A percentile compares a stretch with the other conserved stretches of the same genome.
phyloP scores from a whole-genome alignment of 352 stramenopile species.

The Phytophthora quininea region DNA sequence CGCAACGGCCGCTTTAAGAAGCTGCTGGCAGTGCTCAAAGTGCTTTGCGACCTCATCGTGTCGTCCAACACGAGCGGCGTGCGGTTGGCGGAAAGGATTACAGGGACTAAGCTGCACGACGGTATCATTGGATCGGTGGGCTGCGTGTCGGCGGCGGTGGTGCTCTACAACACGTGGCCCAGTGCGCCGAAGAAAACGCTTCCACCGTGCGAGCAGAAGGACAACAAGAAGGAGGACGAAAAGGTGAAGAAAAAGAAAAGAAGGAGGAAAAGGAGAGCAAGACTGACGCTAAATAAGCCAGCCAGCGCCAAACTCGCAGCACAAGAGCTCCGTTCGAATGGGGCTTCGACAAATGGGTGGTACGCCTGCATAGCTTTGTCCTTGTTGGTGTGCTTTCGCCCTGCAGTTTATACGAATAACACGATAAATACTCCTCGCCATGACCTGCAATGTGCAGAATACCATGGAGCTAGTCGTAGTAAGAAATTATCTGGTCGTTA shows the following conservation, averaged over 20 bases:
- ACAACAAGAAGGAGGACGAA: constrained; percentile 19
- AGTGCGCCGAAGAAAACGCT: constrained; percentile 43
- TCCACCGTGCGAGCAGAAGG: constrained; percentile 20
- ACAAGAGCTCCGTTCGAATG: background rate
- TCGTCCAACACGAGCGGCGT: constrained; percentile 87
- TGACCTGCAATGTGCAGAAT: background rate
- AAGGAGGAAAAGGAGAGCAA: constrained; percentile 10
- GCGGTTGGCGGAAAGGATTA: constrained; percentile 77
- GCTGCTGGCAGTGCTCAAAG: constrained; percentile 82
- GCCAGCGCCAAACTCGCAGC: background rate
- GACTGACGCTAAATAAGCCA: constrained; percentile 16
- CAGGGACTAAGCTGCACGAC: constrained; percentile 83
- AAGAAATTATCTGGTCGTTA: constrained; percentile 6
- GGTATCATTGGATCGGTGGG: constrained; percentile 82
- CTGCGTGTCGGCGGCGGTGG: constrained; percentile 79
- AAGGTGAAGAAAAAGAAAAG: constrained; percentile 19
- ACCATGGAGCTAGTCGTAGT: no score
- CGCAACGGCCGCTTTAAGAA: constrained; percentile 77
- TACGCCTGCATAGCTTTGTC: constrained; percentile 12
- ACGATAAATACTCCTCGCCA: constrained; percentile 17
- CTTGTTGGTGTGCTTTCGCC: background rate
- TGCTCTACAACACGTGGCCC: constrained; percentile 88
- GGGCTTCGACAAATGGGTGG: background rate
- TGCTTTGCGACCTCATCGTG: constrained; percentile 85
- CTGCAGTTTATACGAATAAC: constrained; percentile 21